Base-by-base conservation (phyloP, 305 asterid genomes). In the Fraxinus paxiana region DNA sequence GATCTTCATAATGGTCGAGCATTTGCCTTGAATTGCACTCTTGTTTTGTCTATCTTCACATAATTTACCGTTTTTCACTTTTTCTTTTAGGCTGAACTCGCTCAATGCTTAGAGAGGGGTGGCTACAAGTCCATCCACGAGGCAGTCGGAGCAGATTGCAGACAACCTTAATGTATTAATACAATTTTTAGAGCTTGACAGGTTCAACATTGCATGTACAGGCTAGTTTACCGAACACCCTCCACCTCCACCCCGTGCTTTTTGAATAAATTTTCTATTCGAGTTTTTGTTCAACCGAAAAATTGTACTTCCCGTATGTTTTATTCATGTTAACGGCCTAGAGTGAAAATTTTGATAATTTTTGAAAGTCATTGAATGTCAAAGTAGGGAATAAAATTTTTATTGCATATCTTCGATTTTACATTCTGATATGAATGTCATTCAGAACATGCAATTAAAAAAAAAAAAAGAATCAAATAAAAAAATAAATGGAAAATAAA, bases 101-200 rank as follows among this genome's bases (percentile, higher is more conserved):
- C 97, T 1, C 84, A 80, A 30, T 94, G 98, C 80, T 90, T 96
- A 67, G 97, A 92, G 80, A 92, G 90, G 85, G 98, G 93, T 70
- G 97, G 98, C 78, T 96, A 82, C 89, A 94, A 92, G 88, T 91
- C 97, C n/a, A 75, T 96, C 59, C 79, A 85, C 34, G 97, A 96
- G 83, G 98, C 99, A n/a, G 88, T 92, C 79, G 98, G 98, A 69
- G 97, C 93, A 70, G 98, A 92, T 82, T 93, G 92, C 91, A 90
- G 96, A 86, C 91, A 88, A 86, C 86, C 74, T 54, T 30, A n/a
- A 46, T 73, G 79, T 72, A 69, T 1, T 24, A 18, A 54, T 17
- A 73, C 61, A 30, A 18, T 34, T 70, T 69, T 61, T 65, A 65
- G n/a, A n/a, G 37, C 17, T 71, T 69, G 80, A 28, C 73, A 72